Conservation (phyloP, 108 stramenopile genomes). For the Schizochytrium sp. region DNA sequence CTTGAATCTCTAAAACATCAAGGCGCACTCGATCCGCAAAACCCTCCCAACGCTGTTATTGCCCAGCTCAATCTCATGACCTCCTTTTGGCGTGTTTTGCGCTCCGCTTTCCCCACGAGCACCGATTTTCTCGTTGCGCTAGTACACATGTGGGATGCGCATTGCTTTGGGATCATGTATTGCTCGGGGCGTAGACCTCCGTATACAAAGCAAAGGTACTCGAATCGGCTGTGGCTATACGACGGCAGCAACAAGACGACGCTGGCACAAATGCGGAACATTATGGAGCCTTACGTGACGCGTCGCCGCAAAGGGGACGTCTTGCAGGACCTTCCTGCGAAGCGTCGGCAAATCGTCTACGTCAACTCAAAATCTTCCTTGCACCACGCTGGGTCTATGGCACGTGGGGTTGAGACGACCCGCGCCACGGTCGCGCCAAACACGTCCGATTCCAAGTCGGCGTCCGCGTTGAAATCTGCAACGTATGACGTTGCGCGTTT, state of each 20-base stretch:
- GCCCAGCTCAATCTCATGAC: too few species aligned
- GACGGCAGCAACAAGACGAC: not conserved
- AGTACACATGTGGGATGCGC: slow-evolving; percentile 9
- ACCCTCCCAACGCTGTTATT: too few species aligned
- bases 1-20: too few species aligned
- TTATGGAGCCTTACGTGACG: not conserved
- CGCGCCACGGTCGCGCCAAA: too few species aligned
- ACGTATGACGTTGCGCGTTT: too few species aligned
- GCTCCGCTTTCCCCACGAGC: not conserved
- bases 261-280: not conserved
- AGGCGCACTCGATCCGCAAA: too few species aligned
- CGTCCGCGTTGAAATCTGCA: too few species aligned
- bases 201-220: too few species aligned
- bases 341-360: not conserved
- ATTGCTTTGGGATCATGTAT: not conserved
- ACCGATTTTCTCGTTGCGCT: not conserved
- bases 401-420: too few species aligned
- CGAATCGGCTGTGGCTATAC: not conserved
- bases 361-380: not conserved
- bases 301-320: not conserved
- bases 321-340: not conserved
- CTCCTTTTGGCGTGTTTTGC: not conserved
- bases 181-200: not conserved
- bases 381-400: not conserved
- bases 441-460: too few species aligned